Evolutionary conservation across 192 early-diverging fungal species (phyloP), one percentile per base, ranked within the genome.

Genomic region (Podila epicladia): DNA sequence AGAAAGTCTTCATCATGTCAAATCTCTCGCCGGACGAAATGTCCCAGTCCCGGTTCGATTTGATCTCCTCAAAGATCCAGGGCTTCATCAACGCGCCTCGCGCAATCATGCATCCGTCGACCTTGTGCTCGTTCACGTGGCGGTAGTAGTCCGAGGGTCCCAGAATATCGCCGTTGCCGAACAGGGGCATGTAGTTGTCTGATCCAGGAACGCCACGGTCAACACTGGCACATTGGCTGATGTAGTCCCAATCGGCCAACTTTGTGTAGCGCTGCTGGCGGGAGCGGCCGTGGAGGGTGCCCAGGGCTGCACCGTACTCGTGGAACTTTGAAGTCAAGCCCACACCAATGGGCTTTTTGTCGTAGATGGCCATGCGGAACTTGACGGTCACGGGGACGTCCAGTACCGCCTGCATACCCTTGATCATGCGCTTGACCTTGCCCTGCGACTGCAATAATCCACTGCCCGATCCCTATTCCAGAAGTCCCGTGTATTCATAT

Each of bases 21-120:
- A 99, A 89, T 20, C 98, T 93, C 86, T 99, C 97, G 6, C 83
- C 67, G 1, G 94, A 89, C 32, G 92, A 92, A 65, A 99, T 99
- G 72, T 99, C 98, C 91, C 93, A 98, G 64, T 95, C 88, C 19
- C 89, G 83, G 58, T 92, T 89, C 45, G 93, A 91, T 67, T 94
- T 91, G 71, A 99, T 98, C 75, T 99, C 98, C 5, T 88, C 90
- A 82, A 99, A 98, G 2, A 99, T 89, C 98, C 98, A 99, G 5
- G 98, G 98, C 87, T 99, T 99, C 72, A 98, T 73, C 32, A 74
- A 53, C 6, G 75, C 82, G 5, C 95, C 95, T 28, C 97, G 89
- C 5, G 93, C 97, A 69, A 99, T 92, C 96, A 99, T 97, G 20
- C 95, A 79, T 9, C 96, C 96, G 71, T 95, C 94, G 2, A 93